Base-by-base conservation (phyloP, 345 rosid genomes). In the Brassica nigra region DNA sequence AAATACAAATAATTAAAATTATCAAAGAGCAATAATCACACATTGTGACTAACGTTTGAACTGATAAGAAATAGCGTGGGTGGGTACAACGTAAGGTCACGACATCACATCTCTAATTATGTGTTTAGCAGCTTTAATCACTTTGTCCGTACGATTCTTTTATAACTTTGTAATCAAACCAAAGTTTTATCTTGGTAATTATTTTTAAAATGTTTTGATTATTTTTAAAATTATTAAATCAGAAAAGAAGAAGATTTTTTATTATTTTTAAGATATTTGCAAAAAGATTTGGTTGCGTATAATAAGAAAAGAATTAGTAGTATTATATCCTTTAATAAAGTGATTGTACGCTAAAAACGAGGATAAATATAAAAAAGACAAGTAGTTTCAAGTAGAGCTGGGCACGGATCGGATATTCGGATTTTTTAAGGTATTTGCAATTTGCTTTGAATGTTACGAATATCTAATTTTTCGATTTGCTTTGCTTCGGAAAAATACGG, bases 351-450 rank as follows among this genome's bases (percentile, higher is more conserved):
- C 58, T 20, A 62, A 70, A 49, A 63, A 70, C 70, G 76, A 70
- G 76, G 65, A 70, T 77, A 34, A 52, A 66, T 6, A 55, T 15
- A 67, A 58, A 71, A 70, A 71, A 59, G 33, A 52, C 70, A 70
- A 71, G 8, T 71, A 66, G 68, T 66, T 78, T 23, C 27, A 23
- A 23, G 27, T 23, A 23, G 27, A 23, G 27, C 27, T 23, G 27
- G 27, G 27, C 27, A 23, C 27, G 27, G 27, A 23, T 23, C 27
- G 27, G 27, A 23, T n/a, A n/a, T n/a, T n/a, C n/a, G n/a, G n/a
- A n/a, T 20, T 23, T 23, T 23, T 23, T 23, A 23, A 23, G 27
- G 27, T 23, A 23, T 23, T 23, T 23, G 27, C 1, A 1, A 23
- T 23, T 23, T 23, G 27, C 27, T 23, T 23, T 23, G 27, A 23